Evolutionary conservation across 1,284 basidiomycete genomes (phyloP).

Genomic region (Tausonia pullulans): DNA sequence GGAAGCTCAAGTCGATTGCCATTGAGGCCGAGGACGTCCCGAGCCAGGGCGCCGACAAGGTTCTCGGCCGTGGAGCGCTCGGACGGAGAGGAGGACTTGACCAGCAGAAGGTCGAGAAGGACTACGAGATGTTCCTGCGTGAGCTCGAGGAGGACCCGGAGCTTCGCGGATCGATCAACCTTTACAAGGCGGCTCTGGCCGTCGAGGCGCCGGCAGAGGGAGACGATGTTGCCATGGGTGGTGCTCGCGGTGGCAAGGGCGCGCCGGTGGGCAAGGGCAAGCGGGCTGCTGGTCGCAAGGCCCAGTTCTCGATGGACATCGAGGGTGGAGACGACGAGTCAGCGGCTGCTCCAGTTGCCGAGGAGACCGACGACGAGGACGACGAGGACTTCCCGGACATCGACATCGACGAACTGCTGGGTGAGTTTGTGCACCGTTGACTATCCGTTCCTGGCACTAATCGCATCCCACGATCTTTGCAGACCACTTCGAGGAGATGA

Average conservation of each 20-base stretch:
- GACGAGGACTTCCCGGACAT: constrained; percentile 87
- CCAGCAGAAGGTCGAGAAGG: constrained; percentile 85
- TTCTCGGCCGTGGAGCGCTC: constrained; percentile 63
- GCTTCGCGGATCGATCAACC: constrained; percentile 74
- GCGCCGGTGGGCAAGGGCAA: constrained; percentile 33
- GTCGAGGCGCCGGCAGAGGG: constrained; percentile 21
- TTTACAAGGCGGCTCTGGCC: constrained; percentile 54
- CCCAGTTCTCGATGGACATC: constrained; percentile 60
- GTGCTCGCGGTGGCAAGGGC: constrained; percentile 27
- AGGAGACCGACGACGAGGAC: constrained; percentile 52
- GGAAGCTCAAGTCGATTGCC: constrained; percentile 87
- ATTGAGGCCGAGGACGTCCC: constrained; percentile 63
- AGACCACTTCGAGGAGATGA: constrained; percentile 41
- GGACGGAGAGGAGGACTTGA: constrained; percentile 84
- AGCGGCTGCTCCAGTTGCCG: constrained; percentile 28
- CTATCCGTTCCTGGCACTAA: no score
- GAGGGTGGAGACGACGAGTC: constrained; percentile 40
- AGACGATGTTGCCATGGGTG: constrained; percentile 36
- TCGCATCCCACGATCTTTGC: no score
- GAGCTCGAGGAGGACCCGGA: constrained; percentile 96
- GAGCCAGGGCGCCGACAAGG: constrained; percentile 18
- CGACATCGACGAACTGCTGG: constrained; percentile 74
- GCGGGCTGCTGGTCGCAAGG: constrained; percentile 39
- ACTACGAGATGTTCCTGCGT: constrained; percentile 91
- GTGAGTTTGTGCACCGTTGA: constrained; percentile 48